These are phyloP conservation scores for Oryza nivara DNA, from an alignment of 176 grass and related monocot species.

Conservation along the genomic window DNA sequence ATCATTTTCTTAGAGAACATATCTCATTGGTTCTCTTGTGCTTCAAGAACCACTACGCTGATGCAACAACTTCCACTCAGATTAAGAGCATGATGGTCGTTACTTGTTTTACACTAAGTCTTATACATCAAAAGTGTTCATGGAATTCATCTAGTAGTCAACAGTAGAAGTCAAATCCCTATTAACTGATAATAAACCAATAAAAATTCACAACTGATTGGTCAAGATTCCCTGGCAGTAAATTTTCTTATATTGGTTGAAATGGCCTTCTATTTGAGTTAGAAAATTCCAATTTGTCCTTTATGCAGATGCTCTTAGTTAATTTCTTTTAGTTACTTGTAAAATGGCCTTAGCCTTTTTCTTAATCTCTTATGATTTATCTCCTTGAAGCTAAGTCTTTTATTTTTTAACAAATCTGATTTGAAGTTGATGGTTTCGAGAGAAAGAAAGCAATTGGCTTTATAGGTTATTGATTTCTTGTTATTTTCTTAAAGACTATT, in stretches of 20 bases:
- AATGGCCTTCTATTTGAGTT: not conserved
- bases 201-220: not conserved
- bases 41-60: slow-evolving; percentile 3
- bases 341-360: too few relatives aligned
- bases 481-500: not conserved
- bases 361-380: too few relatives aligned
- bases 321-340: too few relatives aligned
- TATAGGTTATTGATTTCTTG: not conserved
- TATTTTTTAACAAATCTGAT: too few relatives aligned
- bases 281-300: too few relatives aligned
- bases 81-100: not conserved
- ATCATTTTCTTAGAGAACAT: not conserved
- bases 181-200: not conserved
- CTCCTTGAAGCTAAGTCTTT: too few relatives aligned
- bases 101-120: not conserved
- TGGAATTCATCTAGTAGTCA: slow-evolving; percentile 3
- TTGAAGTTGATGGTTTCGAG: too few relatives aligned
- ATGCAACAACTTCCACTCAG: not conserved
- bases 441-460: not conserved
- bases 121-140: not conserved
- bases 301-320: too few relatives aligned
- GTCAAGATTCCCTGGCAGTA: not conserved
- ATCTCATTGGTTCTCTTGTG: not conserved
- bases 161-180: slow-evolving; percentile 11
- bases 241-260: not conserved